phyloP scores from a whole-genome alignment of 1,139 yeast genomes.

The Meyerozyma athensensis region DNA sequence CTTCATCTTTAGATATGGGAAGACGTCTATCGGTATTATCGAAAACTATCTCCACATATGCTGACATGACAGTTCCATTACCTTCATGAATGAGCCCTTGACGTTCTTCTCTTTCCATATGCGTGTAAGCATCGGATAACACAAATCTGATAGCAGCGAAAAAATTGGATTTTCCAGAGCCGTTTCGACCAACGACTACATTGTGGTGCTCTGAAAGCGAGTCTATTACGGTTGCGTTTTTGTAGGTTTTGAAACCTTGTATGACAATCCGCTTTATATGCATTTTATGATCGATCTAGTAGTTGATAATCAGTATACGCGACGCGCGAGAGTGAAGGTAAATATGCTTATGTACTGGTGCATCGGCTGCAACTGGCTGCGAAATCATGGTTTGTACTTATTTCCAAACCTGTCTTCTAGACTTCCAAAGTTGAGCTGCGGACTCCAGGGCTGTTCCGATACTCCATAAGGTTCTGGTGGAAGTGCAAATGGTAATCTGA shows the following conservation, averaged over 20 bases:
- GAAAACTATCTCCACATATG: slow-evolving; percentile 85
- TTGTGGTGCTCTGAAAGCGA: slow-evolving; percentile 76
- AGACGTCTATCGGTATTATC: slow-evolving; percentile 77
- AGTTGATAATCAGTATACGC: too few species aligned
- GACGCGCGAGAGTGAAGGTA: not conserved
- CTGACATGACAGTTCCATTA: slow-evolving; percentile 87
- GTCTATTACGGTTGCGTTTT: slow-evolving; percentile 76
- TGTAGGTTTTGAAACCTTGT: slow-evolving; percentile 93
- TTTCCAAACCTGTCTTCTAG: not conserved
- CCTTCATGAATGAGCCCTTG: slow-evolving; percentile 89
- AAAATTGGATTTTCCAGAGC: slow-evolving; percentile 94
- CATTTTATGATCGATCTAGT: too few species aligned
- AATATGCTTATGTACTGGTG: not conserved
- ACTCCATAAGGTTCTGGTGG: slow-evolving; percentile 41
- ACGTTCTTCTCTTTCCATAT: slow-evolving; percentile 84
- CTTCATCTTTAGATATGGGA: slow-evolving; percentile 64
- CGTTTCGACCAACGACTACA: slow-evolving; percentile 92
- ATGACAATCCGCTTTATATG: slow-evolving; percentile 52
- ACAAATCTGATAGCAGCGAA: slow-evolving; percentile 95
- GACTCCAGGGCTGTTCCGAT: slow-evolving; percentile 47
- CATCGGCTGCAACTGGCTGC: not conserved
- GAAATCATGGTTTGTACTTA: not conserved
- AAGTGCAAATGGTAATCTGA: slow-evolving; percentile 50
- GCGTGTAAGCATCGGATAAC: slow-evolving; percentile 83
- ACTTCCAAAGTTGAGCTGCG: not conserved